Conservation (phyloP, 805 yeast species). For the Yarrowia osloensis region DNA sequence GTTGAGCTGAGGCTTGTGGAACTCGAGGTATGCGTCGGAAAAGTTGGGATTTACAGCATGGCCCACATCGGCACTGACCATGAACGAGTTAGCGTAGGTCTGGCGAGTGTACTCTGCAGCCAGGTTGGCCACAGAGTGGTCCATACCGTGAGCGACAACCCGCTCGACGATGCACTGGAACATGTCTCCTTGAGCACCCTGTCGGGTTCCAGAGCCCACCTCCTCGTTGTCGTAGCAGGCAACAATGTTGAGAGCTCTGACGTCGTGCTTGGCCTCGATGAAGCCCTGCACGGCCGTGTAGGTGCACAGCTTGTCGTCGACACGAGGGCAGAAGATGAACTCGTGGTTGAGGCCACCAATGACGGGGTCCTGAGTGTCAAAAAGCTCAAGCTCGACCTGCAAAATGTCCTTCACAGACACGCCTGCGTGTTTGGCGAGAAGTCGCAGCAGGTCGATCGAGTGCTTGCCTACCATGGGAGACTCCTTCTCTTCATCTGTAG, state of each 20-base stretch:
- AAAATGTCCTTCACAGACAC: slow-evolving; percentile 62
- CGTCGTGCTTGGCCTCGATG: slow-evolving; percentile 43
- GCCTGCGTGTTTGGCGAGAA: slow-evolving; percentile 61
- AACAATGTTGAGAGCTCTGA: slow-evolving; percentile 49
- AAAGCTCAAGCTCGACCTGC: slow-evolving; percentile 75
- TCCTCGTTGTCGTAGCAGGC: slow-evolving; percentile 82
- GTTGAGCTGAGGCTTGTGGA: slow-evolving; percentile 80
- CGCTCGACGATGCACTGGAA: slow-evolving; percentile 66
- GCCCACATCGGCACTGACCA: slow-evolving; percentile 80
- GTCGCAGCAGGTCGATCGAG: slow-evolving; percentile 65
- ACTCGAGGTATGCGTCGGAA: slow-evolving; percentile 60
- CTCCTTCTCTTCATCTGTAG: slow-evolving; percentile 62
- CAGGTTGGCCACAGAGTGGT: slow-evolving; percentile 31
- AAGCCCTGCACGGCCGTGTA: slow-evolving; percentile 64
- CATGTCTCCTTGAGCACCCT: slow-evolving; percentile 79
- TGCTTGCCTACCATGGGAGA: slow-evolving; percentile 73
- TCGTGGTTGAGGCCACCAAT: slow-evolving; percentile 78
- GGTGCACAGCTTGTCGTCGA: slow-evolving; percentile 83
- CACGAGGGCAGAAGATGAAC: slow-evolving; percentile 76
- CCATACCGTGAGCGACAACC: slow-evolving; percentile 38
- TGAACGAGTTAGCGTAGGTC: slow-evolving; percentile 70
- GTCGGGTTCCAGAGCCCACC: slow-evolving; percentile 76
- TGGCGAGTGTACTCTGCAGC: slow-evolving; percentile 44
- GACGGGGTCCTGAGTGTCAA: slow-evolving; percentile 76
- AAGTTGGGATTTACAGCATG: slow-evolving; percentile 80